Base-by-base conservation (phyloP, 2,329 filamentous ascomycete genomes). In the Knufia fluminis region DNA sequence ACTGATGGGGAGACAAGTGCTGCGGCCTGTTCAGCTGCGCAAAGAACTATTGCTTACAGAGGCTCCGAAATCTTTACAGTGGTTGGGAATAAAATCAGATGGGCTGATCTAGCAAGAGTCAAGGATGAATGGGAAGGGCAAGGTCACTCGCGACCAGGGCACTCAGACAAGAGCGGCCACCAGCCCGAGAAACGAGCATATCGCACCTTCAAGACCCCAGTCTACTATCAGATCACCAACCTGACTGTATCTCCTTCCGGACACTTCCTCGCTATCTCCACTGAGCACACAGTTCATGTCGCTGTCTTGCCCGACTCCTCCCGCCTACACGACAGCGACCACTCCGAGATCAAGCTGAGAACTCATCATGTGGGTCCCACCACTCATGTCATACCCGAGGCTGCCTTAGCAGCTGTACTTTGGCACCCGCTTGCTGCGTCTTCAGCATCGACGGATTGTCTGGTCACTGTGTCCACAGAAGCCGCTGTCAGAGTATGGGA, bases 331-430 rank as follows among this genome's bases (percentile, higher is more conserved):
- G 77, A 80, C 52, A 73, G 77, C 40, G 86, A 91, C 60, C 72
- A 69, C 41, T 74, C 77, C 8, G 79, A 83, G 3, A 74, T 95
- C 60, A 86, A 86, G 61, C 75, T 90, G 24, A 94, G 87, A 66
- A 87, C 87, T 47, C 94, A 87, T 69, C 91, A 91, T 17, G 75
- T 97, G n/a, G 91, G 91, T 1, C 89, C 90, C 24, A 94, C 88
- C 2, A 89, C 85, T 2, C 91, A 97, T 66, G 88, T 96, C 43
- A 83, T 90, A 44, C 87, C 91, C 41, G 83, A 89, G 57, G 80
- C 88, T 6, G 80, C 86, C 1, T 75, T 98, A 50, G 82, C 83
- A 19, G 87, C 88, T 1, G 85, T 83, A 3, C 61, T 96, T 51
- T 98, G 92, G 91, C 92, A 98, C 68, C 92, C 92, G 1, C 73